Conservation (phyloP, 2,329 filamentous ascomycete species). For the Fusarium hainanense region DNA sequence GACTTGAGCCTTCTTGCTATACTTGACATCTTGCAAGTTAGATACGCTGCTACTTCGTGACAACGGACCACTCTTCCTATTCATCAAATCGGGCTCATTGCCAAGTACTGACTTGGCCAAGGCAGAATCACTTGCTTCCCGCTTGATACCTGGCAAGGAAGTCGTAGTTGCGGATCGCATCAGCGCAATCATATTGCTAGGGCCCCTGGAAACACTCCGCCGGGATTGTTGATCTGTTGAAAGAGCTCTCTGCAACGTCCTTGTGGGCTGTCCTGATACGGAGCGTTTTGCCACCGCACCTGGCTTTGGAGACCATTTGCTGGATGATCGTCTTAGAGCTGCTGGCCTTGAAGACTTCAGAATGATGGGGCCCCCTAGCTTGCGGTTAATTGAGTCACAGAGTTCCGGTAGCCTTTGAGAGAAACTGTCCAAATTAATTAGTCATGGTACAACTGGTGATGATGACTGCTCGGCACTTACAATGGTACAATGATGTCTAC, state of each 20-base stretch:
- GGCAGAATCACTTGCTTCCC: conserved; percentile 72
- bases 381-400: conserved; percentile 77
- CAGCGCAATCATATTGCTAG: conserved; percentile 69
- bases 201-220: conserved; percentile 66
- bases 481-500: conserved; percentile 84
- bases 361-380: conserved; percentile 77
- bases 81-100: conserved; percentile 50
- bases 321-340: conserved; percentile 55
- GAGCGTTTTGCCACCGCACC: conserved; percentile 64
- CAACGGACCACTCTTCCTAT: conserved; percentile 56
- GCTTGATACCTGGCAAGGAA: conserved; percentile 70
- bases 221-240: conserved; percentile 68
- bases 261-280: conserved; percentile 54
- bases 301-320: conserved; percentile 60
- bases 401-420: conserved; percentile 78
- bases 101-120: conserved; percentile 62
- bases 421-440: conserved; percentile 68
- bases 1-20: conserved; percentile 72
- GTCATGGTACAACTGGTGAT: conserved; percentile 18
- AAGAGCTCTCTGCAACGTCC: conserved; percentile 70
- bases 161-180: conserved; percentile 76
- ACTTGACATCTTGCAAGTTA: conserved; percentile 65
- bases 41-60: conserved; percentile 60
- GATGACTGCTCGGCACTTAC: conserved; percentile 57
- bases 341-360: conserved; percentile 65